A percentile compares a stretch with the other conserved stretches of the same genome.
phyloP scores from a whole-genome alignment of 2,329 filamentous ascomycete genomes.

The Alternaria postmessia region DNA sequence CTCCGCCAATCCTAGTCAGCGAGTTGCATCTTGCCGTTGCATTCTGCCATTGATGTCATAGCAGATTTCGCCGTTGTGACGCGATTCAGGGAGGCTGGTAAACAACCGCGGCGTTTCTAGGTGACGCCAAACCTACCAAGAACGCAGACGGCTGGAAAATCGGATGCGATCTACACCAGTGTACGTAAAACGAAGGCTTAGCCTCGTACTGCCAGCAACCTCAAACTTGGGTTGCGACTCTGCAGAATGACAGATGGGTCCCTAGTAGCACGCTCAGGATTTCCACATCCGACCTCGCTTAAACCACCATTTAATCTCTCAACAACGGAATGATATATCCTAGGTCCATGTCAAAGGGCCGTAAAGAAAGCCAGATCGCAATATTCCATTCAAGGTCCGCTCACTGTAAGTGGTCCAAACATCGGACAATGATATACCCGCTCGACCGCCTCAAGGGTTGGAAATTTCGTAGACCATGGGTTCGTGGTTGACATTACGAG shows the following conservation, averaged over 20 bases:
- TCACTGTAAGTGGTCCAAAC: conserved; percentile 9
- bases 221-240: conserved; percentile 28
- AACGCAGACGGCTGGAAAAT: conserved; percentile 15
- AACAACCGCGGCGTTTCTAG: conserved; percentile 19
- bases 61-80: conserved; percentile 16
- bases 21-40: conserved; percentile 10
- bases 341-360: conserved; percentile 10
- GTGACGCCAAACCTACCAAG: conserved; percentile 25
- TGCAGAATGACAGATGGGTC: conserved; percentile 20
- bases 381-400: conserved; percentile 7
- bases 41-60: conserved; percentile 27
- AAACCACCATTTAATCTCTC: conserved; percentile 15
- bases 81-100: conserved; percentile 15
- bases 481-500: conserved; percentile 34
- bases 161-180: conserved; percentile 19
- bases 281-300: conserved; percentile 8
- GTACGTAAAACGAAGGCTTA: conserved; percentile 35
- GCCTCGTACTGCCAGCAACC: conserved; percentile 20
- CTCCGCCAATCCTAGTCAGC: conserved; percentile 31
- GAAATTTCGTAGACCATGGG: conserved; percentile 14
- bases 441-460: conserved; percentile 1
- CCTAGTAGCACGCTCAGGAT: conserved; percentile 7
- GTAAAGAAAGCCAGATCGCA: background rate
- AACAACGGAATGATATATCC: conserved; percentile 15
- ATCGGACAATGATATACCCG: background rate